Evolutionary conservation across 176 grass and related monocot species (phyloP).

Genomic region (Puccinellia tenuiflora): DNA sequence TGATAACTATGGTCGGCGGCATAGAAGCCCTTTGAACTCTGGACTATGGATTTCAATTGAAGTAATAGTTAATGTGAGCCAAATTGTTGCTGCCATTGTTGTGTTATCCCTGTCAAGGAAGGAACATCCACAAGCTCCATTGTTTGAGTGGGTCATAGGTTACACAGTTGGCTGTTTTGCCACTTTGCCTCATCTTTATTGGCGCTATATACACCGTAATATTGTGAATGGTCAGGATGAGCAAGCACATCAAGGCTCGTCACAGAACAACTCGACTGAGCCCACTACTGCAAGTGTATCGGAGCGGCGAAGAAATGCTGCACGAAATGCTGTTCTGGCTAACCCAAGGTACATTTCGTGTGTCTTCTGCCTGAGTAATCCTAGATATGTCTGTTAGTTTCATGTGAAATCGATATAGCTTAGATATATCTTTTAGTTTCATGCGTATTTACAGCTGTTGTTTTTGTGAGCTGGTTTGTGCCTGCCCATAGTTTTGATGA

Average conservation of each 20-base stretch:
- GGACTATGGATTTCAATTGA: conserved; percentile 95
- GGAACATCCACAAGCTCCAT: conserved; percentile 72
- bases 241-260: conserved; percentile 38
- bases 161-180: conserved; percentile 86
- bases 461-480: neutral
- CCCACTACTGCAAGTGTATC: conserved; percentile 42
- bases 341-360: conserved; percentile 61
- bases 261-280: conserved; percentile 42
- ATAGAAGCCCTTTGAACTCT: conserved; percentile 88
- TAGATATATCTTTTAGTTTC: no score
- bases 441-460: neutral
- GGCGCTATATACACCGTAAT: conserved; percentile 86
- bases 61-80: conserved; percentile 86
- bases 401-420: neutral
- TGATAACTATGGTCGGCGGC: conserved; percentile 49
- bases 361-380: neutral
- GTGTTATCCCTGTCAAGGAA: conserved; percentile 74
- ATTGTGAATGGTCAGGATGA: conserved; percentile 51
- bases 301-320: conserved; percentile 38
- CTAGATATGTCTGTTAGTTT: neutral
- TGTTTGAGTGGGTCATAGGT: conserved; percentile 91
- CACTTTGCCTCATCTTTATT: conserved; percentile 91
- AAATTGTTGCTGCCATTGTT: conserved; percentile 82
- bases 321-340: conserved; percentile 56
- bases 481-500: neutral